Conservation (phyloP, 1,284 basidiomycete species). For the Neolentinus lepideus region DNA sequence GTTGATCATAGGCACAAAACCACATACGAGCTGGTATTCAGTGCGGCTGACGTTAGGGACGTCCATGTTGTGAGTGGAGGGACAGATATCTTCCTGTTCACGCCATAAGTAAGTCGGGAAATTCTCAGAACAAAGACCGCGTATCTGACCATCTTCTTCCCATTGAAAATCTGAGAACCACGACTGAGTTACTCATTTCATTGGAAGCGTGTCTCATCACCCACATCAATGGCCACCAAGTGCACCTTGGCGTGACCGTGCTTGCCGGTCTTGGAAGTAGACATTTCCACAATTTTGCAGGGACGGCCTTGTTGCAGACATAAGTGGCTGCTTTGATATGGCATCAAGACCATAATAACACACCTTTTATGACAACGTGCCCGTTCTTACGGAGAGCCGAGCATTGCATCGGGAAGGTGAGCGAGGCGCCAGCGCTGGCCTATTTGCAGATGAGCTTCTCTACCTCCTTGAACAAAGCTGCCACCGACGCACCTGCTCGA, state of each 20-base stretch:
- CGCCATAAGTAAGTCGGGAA: slow-evolving; percentile 17
- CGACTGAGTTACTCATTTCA: slow-evolving; percentile 4
- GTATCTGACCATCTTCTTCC: slow-evolving; percentile 73
- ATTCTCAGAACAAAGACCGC: slow-evolving; percentile 4
- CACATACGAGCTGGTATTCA: slow-evolving; percentile 86
- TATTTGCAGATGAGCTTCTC: slow-evolving; percentile 21
- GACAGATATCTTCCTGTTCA: slow-evolving; percentile 90
- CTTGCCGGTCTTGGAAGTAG: slow-evolving; percentile 99
- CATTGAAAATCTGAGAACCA: slow-evolving; percentile 79
- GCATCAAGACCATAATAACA: slow-evolving; percentile 4
- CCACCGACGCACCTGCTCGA: slow-evolving; percentile 58
- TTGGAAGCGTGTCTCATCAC: slow-evolving; percentile 23
- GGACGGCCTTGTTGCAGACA: slow-evolving; percentile 58
- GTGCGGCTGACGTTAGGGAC: slow-evolving; percentile 90
- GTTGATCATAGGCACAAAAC: background rate
- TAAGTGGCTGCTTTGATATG: slow-evolving; percentile 4
- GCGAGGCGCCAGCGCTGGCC: slow-evolving; percentile 78
- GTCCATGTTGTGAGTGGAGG: slow-evolving; percentile 99
- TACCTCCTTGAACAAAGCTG: slow-evolving; percentile 8
- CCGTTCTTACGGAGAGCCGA: slow-evolving; percentile 94
- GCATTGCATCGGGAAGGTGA: slow-evolving; percentile 94
- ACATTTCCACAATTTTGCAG: slow-evolving; percentile 99
- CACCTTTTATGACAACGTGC: slow-evolving; percentile 95
- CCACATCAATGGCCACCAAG: slow-evolving; percentile 92
- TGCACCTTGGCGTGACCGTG: slow-evolving; percentile 99